A percentile compares a stretch with the other conserved stretches of the same genome.
Conservation (phyloP, 345 rosid genomes). For the Pistacia integerrima region DNA sequence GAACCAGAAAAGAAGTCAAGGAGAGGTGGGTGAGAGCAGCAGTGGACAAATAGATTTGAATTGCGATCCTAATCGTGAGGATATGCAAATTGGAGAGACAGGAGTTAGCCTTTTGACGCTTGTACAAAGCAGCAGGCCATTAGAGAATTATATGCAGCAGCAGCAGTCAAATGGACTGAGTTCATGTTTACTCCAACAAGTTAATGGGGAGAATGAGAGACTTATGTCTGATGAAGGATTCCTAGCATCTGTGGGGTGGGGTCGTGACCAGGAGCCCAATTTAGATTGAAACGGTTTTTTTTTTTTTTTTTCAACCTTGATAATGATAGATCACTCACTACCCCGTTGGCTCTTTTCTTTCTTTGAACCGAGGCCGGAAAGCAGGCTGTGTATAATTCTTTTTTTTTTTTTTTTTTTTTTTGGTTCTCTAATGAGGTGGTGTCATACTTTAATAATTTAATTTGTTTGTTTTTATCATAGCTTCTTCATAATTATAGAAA, state of each 20-base stretch:
- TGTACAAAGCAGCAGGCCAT: conserved; percentile 18
- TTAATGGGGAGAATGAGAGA: conserved; percentile 29
- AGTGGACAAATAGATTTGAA: conserved; percentile 59
- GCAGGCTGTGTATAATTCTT: too few relatives aligned
- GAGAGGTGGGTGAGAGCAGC: conserved; percentile 42
- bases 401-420: too few relatives aligned
- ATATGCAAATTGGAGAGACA: conserved; percentile 29
- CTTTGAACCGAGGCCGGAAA: too few relatives aligned
- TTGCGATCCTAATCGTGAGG: conserved; percentile 50
- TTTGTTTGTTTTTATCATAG: too few relatives aligned
- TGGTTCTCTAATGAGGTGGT: too few relatives aligned
- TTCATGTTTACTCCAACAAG: conserved; percentile 24
- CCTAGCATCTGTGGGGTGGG: conserved; percentile 41
- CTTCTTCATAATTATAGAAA: too few relatives aligned
- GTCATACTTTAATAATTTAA: too few relatives aligned
- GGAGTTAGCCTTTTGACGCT: conserved; percentile 29
- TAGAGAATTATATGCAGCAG: conserved; percentile 25
- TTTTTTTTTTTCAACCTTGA: neutral
- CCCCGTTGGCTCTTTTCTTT: neutral
- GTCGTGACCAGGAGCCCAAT: conserved; percentile 13
- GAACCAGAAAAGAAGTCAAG: conserved; percentile 30
- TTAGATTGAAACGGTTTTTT: conserved; percentile 9
- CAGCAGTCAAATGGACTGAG: conserved; percentile 27
- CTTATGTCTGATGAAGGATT: conserved; percentile 42
- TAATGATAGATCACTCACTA: too few relatives aligned